A percentile compares a stretch with the other conserved stretches of the same genome.
Evolutionary conservation across 306 rosid genomes (phyloP).

Genomic region (Trifolium pratense): DNA sequence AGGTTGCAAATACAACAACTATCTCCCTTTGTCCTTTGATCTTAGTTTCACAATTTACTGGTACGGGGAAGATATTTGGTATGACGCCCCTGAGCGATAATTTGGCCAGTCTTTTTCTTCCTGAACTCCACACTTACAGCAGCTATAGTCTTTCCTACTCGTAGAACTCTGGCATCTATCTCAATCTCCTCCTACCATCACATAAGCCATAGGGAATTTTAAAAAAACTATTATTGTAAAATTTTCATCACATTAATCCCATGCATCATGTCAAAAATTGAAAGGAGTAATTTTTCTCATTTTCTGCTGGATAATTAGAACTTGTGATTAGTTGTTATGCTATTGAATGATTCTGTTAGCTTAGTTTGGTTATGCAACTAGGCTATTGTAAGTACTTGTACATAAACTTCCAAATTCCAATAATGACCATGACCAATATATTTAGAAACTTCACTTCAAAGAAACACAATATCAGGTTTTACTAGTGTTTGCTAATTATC

Average conservation of each 20-base stretch:
- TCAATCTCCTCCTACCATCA: slow-evolving; percentile 70
- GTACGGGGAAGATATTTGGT: slow-evolving; percentile 62
- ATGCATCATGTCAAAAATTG: background rate
- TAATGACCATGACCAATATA: background rate
- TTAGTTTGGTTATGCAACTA: background rate
- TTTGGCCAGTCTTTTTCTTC: slow-evolving; percentile 69
- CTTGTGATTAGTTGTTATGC: background rate
- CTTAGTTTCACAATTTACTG: slow-evolving; percentile 59
- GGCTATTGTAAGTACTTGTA: background rate
- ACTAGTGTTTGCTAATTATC: too few species aligned
- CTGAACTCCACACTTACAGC: slow-evolving; percentile 74
- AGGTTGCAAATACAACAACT: background rate
- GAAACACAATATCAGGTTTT: background rate
- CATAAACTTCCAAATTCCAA: background rate
- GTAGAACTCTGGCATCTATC: slow-evolving; percentile 62
- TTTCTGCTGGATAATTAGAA: background rate
- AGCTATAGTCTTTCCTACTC: slow-evolving; percentile 74
- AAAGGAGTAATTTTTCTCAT: background rate
- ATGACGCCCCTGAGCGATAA: slow-evolving; percentile 88
- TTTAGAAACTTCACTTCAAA: background rate
- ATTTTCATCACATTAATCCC: background rate
- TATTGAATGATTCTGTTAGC: background rate
- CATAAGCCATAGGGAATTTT: background rate
- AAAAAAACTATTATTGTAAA: background rate
- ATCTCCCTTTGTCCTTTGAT: too few species aligned